Evolutionary conservation across 2,329 filamentous ascomycete species (phyloP).

Genomic region (Cytospora piceicola): DNA sequence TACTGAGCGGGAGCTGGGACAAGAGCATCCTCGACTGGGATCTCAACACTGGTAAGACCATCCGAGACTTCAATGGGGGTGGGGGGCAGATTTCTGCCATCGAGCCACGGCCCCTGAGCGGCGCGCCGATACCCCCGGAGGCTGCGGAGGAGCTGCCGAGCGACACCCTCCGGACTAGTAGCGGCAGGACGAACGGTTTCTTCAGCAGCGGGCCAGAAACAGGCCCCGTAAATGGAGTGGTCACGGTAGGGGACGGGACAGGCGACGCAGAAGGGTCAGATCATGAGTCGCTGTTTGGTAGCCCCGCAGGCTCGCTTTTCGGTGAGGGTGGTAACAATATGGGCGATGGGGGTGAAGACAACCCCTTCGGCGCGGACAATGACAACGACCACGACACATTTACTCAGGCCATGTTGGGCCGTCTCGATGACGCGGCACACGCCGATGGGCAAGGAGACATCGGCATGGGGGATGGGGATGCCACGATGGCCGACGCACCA

Average conservation of each 20-base stretch:
- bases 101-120: slow-evolving; percentile 79
- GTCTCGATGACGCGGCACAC: slow-evolving; percentile 44
- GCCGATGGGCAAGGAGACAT: slow-evolving; percentile 46
- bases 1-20: slow-evolving; percentile 95
- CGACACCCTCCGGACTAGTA: slow-evolving; percentile 78
- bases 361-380: slow-evolving; percentile 78
- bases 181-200: slow-evolving; percentile 64
- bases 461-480: slow-evolving; percentile 43
- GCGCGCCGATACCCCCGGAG: slow-evolving; percentile 74
- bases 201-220: slow-evolving; percentile 41
- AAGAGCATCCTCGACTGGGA: slow-evolving; percentile 96
- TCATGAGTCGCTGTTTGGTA: slow-evolving; percentile 82
- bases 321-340: slow-evolving; percentile 64
- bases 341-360: slow-evolving; percentile 41
- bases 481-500: slow-evolving; percentile 40
- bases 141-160: slow-evolving; percentile 63
- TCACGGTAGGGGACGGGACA: slow-evolving; percentile 45
- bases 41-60: slow-evolving; percentile 79
- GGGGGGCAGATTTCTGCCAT: slow-evolving; percentile 86
- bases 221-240: slow-evolving; percentile 36
- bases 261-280: slow-evolving; percentile 68
- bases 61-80: slow-evolving; percentile 75
- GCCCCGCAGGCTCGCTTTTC: slow-evolving; percentile 82
- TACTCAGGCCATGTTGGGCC: slow-evolving; percentile 67
- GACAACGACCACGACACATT: slow-evolving; percentile 70